phyloP scores from a whole-genome alignment of 345 rosid genomes.

The Carallia pectinifolia region DNA sequence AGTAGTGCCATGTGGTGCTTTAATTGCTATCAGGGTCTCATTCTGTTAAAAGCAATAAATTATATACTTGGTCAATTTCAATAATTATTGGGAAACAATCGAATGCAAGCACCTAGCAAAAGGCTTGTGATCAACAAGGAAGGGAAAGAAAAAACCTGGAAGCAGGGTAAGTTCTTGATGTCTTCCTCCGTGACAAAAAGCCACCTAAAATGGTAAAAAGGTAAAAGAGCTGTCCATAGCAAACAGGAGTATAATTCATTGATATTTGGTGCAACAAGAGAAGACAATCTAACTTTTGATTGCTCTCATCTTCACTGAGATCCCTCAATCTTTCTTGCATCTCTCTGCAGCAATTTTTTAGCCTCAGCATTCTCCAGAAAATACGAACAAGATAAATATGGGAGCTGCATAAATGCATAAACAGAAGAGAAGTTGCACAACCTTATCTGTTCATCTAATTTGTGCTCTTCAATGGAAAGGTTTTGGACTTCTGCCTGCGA shows the following conservation, averaged over 20 bases:
- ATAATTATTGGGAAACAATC: conserved; percentile 6
- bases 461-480: conserved; percentile 62
- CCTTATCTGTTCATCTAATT: conserved; percentile 68
- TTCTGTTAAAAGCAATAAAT: conserved; percentile 45
- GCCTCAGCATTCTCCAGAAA: conserved; percentile 29
- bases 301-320: conserved; percentile 84
- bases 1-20: conserved; percentile 99
- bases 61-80: conserved; percentile 7
- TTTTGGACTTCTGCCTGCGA: conserved; percentile 76
- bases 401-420: conserved; percentile 2
- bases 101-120: conserved; percentile 5
- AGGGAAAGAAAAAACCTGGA: conserved; percentile 57
- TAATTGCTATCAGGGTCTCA: conserved; percentile 89
- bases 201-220: conserved; percentile 51
- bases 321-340: conserved; percentile 83
- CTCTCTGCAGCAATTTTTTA: conserved; percentile 52
- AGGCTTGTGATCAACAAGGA: not conserved
- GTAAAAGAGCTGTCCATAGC: conserved; percentile 20
- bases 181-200: conserved; percentile 97
- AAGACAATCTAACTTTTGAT: conserved; percentile 56
- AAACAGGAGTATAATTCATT: not conserved
- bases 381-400: conserved; percentile 9
- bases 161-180: conserved; percentile 85
- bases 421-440: conserved; percentile 17
- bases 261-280: conserved; percentile 6